Base-by-base conservation (phyloP, 2,329 filamentous ascomycete species). In the Chaetomiaceae sp. region DNA sequence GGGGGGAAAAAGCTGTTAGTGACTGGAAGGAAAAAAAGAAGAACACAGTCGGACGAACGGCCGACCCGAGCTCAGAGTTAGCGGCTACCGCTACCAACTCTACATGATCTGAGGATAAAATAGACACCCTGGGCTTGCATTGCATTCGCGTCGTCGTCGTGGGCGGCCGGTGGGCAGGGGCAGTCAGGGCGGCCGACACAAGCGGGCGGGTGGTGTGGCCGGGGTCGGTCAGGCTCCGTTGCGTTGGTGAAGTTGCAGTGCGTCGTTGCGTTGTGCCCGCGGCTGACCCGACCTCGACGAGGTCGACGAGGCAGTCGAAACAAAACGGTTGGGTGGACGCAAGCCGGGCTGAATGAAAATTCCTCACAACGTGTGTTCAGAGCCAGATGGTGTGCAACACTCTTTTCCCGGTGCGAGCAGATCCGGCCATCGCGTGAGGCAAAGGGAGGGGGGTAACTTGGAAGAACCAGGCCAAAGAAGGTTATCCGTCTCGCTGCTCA, bases 141-240 rank as follows among this genome's bases (percentile, higher is more conserved):
- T 19, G 40, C 44, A 39, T 47, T 39, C 14, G 17, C 14, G 25
- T 17, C 19, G 23, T 16, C 7, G 46, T 23, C n/a, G n/a, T n/a
- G n/a, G n/a, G n/a, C n/a, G n/a, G n/a, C n/a, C n/a, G n/a, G n/a
- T n/a, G n/a, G 27, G 25, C n/a, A 12, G 33, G 16, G 35, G 5
- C 19, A 35, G 14, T 6, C 31, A 35, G 33, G 44, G 33, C 27
- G 50, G 45, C 40, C 50, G 45, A 48, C 35, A 35, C 27, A 16
- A 30, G 35, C 27, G 16, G 43, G 17, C 23, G 16, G 37, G 23
- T 31, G n/a, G n/a, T n/a, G n/a, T n/a, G n/a, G n/a, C n/a, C n/a
- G n/a, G 30, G 30, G 30, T 23, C 19, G 19, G 45, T 39, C 46
- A 17, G 42, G 30, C 30, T 53, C 46, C 5, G 34, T 44, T 48